Conservation (phyloP, 176 grass and related monocot genomes). For the Aegilops umbellulata region DNA sequence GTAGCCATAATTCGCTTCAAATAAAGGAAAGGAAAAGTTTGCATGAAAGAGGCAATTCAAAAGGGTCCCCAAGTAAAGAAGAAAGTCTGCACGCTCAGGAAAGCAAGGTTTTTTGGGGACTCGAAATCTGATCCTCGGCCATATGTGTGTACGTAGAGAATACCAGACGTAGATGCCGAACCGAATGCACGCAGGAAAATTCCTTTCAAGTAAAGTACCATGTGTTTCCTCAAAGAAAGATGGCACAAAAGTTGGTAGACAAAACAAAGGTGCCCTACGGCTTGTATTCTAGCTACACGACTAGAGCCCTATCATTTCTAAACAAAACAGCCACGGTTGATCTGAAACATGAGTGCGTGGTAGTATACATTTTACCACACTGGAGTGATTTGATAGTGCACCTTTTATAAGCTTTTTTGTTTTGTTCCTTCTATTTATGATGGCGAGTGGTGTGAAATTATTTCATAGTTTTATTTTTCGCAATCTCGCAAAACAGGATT, state of each 20-base stretch:
- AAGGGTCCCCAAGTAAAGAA: constrained; percentile 25
- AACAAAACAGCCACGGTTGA: background rate
- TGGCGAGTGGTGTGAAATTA: background rate
- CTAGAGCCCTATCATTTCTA: background rate
- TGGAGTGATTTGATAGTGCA: background rate
- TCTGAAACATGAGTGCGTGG: background rate
- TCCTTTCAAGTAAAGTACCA: constrained; percentile 36
- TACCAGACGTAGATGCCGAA: constrained; percentile 33
- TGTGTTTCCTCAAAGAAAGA: constrained; percentile 31
- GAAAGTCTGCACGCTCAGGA: constrained; percentile 35
- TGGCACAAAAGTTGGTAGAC: background rate
- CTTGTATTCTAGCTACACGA: constrained; percentile 17
- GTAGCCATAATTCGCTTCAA: constrained; percentile 17
- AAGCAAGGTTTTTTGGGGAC: constrained; percentile 32
- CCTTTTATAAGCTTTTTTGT: background rate
- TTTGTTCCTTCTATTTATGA: too few relatives aligned
- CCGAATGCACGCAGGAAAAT: constrained; percentile 31
- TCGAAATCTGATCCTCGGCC: constrained; percentile 46
- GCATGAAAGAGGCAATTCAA: constrained; percentile 39
- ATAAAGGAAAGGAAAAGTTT: constrained; percentile 32
- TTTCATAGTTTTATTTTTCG: too few relatives aligned
- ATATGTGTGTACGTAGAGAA: constrained; percentile 35
- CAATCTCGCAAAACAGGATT: too few relatives aligned
- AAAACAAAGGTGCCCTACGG: constrained; percentile 26
- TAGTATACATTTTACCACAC: background rate